Evolutionary conservation across 148 eudicot genomes (phyloP).

Genomic region (Dianthus caryophyllus): DNA sequence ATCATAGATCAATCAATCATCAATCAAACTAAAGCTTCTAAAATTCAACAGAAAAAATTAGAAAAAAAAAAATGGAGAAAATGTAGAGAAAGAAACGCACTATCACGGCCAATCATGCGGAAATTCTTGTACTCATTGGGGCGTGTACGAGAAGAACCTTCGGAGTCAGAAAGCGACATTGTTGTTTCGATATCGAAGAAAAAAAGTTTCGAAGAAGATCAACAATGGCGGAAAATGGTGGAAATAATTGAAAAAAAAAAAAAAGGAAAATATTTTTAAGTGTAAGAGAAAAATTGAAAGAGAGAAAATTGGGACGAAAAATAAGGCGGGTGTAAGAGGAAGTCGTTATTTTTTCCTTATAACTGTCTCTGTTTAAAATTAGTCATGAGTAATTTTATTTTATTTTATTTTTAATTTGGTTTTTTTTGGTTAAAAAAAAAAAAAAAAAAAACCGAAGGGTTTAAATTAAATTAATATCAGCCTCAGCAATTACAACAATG

Average conservation of each 20-base stretch:
- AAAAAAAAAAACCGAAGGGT: too few species aligned
- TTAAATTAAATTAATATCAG: too few species aligned
- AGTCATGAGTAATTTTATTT: background rate
- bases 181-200: background rate
- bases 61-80: background rate
- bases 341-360: constrained; percentile 31
- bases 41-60: background rate
- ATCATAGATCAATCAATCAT: too few species aligned
- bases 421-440: too few species aligned
- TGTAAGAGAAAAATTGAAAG: background rate
- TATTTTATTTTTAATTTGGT: background rate
- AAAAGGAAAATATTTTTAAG: too few species aligned
- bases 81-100: constrained; percentile 32
- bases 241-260: constrained; percentile 1
- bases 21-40: background rate
- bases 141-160: constrained; percentile 35
- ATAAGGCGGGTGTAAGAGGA: constrained; percentile 27
- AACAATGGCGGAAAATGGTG: constrained; percentile 7
- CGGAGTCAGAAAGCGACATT: constrained; percentile 82
- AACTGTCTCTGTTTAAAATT: background rate
- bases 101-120: constrained; percentile 71
- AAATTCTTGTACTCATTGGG: constrained; percentile 64
- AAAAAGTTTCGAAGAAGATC: background rate
- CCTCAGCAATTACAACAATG: too few species aligned
- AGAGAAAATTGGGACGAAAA: constrained; percentile 21